phyloP scores from a whole-genome alignment of 2,329 filamentous ascomycete species.

The Myriosclerotinia scirpicola region DNA sequence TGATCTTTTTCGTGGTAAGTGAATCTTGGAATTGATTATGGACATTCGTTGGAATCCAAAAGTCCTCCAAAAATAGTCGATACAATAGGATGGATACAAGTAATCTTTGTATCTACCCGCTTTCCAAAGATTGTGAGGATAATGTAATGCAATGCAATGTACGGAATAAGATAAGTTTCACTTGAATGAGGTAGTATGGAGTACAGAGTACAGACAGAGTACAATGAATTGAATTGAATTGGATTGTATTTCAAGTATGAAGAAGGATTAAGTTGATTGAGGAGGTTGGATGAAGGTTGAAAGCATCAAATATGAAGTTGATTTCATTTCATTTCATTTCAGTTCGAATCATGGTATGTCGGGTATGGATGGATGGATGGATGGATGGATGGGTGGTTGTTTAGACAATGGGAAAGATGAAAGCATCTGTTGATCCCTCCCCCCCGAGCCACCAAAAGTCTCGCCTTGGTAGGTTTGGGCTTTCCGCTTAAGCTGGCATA shows the following conservation, averaged over 20 bases:
- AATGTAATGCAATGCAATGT: constrained; percentile 9
- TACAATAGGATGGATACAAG: not conserved
- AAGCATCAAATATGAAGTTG: constrained; percentile 1
- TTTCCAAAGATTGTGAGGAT: constrained; percentile 2
- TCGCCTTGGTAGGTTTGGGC: not conserved
- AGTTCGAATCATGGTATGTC: constrained; percentile 12
- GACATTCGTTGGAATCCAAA: not conserved
- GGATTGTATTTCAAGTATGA: not conserved
- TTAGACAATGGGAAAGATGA: not conserved
- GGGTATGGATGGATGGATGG: too few species aligned
- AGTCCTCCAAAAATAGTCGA: not conserved
- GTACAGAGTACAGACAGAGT: not conserved
- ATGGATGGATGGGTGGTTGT: too few species aligned
- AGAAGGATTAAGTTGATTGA: constrained; percentile 1
- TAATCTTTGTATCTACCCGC: constrained; percentile 2
- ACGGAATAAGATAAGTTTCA: not conserved
- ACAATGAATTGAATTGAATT: too few species aligned
- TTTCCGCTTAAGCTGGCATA: too few species aligned
- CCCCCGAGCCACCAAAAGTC: too few species aligned
- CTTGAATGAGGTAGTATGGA: not conserved
- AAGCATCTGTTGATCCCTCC: too few species aligned
- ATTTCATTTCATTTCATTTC: not conserved
- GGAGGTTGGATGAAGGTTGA: constrained; percentile 9
- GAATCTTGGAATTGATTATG: not conserved
- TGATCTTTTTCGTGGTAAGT: not conserved